Base-by-base conservation (phyloP, 164 flowering plant species). In the Annona cherimola region DNA sequence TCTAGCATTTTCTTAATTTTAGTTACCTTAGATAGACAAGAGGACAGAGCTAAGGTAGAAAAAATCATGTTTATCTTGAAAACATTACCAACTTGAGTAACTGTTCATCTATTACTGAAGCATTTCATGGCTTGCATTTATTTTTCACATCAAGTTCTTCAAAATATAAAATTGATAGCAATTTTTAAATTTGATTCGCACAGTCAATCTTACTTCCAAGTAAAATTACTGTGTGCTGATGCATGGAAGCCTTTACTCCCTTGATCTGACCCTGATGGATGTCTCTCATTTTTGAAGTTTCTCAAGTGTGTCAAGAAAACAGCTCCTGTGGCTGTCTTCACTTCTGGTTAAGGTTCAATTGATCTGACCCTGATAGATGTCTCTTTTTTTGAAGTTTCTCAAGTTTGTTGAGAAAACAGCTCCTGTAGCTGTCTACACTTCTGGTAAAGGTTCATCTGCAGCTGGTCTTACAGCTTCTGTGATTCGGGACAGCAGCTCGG, bases 401-500 rank as follows among this genome's bases (percentile, higher is more conserved):
- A 95, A 95, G 87, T 95, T 95, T 81, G 99, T 95, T 46, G 99
- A 95, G 86, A 95, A 95, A 88, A 95, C 99, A 7, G 98, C 99
- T 69, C 99, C 99, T 39, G 69, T 95, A 5, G 98, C 99, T 75
- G 92, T 95, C 67, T 95, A 95, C 79, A 95, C 99, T 55, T 95
- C n/a, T n/a, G 98, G 99, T 50, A 96, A 96, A 84, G 99, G 99
- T 35, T 96, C 99, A 69, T 96, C 98, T 71, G 99, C 99, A 73
- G 99, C 98, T 82, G 99, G 99, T 78, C 94, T 96, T 66, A 96
- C 99, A 69, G 99, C 98, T 82, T 96, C 98, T 68, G 99, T 96
- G 41, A 92, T 93, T 65, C 86, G 88, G 75, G 99, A 96, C 82
- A 86, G 75, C 78, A 87, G 97, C 85, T 74, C 99, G 20, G 98